Conservation (phyloP, 1,284 basidiomycete genomes). For the Pseudozyma tsukubaensis region DNA sequence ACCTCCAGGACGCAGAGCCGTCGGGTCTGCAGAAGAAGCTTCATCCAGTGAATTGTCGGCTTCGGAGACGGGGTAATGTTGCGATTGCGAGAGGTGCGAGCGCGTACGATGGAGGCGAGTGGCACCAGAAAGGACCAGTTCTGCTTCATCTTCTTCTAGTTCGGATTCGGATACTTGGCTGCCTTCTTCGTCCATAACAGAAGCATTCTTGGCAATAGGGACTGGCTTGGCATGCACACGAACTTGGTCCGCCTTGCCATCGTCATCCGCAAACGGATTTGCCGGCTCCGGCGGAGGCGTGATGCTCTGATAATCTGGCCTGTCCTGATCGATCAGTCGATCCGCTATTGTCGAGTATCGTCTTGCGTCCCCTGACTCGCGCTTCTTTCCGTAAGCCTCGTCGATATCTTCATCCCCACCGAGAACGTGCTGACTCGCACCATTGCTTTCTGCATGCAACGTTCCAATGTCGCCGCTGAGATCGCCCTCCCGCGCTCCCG, state of each 20-base stretch:
- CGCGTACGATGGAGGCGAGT: constrained; percentile 48
- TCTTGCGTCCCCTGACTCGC: constrained; percentile 1
- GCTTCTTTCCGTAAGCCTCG: constrained; percentile 9
- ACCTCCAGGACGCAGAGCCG: too few species aligned
- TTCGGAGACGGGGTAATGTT: constrained; percentile 1
- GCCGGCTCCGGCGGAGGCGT: constrained; percentile 33
- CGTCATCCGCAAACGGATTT: constrained; percentile 6
- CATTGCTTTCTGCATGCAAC: neutral
- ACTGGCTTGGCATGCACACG: constrained; percentile 33
- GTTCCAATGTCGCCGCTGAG: constrained; percentile 9
- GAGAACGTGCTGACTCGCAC: constrained; percentile 20
- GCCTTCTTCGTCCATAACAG: constrained; percentile 26
- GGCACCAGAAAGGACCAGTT: constrained; percentile 46
- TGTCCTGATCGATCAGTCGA: constrained; percentile 38
- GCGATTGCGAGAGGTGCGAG: constrained; percentile 41
- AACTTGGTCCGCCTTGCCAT: constrained; percentile 18
- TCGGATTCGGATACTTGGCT: constrained; percentile 51
- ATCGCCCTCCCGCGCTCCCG: neutral
- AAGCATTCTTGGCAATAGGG: neutral
- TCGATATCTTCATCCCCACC: constrained; percentile 33
- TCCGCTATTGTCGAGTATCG: constrained; percentile 12
- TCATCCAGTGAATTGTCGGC: constrained; percentile 12
- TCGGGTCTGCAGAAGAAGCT: constrained; percentile 2
- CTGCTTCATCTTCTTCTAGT: constrained; percentile 51
- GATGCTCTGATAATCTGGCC: constrained; percentile 39